Conservation (phyloP, 2,329 filamentous ascomycete species). For the Harringtonia lauricola region DNA sequence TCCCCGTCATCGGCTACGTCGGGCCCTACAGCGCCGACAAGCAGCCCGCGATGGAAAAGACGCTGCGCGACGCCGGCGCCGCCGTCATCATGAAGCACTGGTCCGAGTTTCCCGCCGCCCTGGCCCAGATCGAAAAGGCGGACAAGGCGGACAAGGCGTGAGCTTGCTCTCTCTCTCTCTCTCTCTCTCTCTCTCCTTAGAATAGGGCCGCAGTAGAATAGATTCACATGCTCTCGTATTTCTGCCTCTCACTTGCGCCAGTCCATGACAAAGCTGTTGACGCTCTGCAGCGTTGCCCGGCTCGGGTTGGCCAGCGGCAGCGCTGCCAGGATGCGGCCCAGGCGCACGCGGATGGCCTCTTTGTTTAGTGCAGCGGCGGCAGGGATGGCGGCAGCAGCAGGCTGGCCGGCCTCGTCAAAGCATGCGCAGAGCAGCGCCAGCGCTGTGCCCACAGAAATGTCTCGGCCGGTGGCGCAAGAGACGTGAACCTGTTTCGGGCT, state of each 20-base stretch:
- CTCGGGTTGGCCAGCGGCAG: conserved; percentile 76
- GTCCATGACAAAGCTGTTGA: conserved; percentile 82
- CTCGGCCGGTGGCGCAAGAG: conserved; percentile 66
- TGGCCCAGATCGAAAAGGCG: conserved; percentile 36
- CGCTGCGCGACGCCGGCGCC: conserved; percentile 50
- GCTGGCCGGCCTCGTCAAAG: conserved; percentile 40
- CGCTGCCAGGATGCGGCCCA: conserved; percentile 73
- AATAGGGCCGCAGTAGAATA: no score
- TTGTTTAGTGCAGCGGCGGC: conserved; percentile 48
- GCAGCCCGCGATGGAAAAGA: conserved; percentile 53
- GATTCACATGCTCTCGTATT: no score
- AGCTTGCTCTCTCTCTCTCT: no score
- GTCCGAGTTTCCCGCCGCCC: conserved; percentile 38
- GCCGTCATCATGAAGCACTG: conserved; percentile 50
- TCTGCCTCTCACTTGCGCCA: conserved; percentile 17
- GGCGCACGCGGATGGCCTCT: conserved; percentile 59
- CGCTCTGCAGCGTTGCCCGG: conserved; percentile 74
- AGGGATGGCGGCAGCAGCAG: neutral
- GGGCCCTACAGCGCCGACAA: conserved; percentile 59
- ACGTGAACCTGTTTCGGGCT: conserved; percentile 35
- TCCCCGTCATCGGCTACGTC: conserved; percentile 75
- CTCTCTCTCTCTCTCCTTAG: neutral
- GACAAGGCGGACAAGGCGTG: conserved; percentile 10
- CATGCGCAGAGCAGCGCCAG: conserved; percentile 67
- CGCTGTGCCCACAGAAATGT: conserved; percentile 68